A percentile compares a stretch with the other conserved stretches of the same genome.
Evolutionary conservation across 306 rosid genomes (phyloP).

Genomic region (Quercus wislizeni): DNA sequence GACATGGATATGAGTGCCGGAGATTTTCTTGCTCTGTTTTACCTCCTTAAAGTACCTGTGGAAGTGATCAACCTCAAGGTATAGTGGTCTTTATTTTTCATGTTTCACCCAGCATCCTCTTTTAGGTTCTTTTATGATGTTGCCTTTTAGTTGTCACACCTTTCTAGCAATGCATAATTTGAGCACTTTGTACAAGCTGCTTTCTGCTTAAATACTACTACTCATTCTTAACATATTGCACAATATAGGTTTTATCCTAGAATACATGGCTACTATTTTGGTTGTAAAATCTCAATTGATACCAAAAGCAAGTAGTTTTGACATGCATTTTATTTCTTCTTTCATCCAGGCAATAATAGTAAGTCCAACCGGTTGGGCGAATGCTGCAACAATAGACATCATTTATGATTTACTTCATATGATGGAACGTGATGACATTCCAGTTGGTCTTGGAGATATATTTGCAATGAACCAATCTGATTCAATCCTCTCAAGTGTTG

Average conservation of each 20-base stretch:
- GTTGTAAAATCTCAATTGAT: not conserved
- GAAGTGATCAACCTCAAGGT: slow-evolving; percentile 81
- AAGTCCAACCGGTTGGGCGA: slow-evolving; percentile 95
- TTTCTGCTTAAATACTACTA: too few species aligned
- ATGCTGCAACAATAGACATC: slow-evolving; percentile 83
- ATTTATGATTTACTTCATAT: slow-evolving; percentile 80
- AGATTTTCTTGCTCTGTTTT: slow-evolving; percentile 79
- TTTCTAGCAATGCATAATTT: not conserved
- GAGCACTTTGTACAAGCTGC: too few species aligned
- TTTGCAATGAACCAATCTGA: slow-evolving; percentile 68
- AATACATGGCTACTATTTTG: not conserved
- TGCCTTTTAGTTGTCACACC: not conserved
- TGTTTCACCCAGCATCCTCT: too few species aligned
- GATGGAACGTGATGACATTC: slow-evolving; percentile 96
- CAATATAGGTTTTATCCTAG: not conserved
- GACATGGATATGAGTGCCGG: slow-evolving; percentile 99
- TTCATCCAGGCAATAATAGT: slow-evolving; percentile 69
- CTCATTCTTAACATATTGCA: not conserved
- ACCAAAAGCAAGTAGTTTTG: not conserved
- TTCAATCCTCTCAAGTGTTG: slow-evolving; percentile 43
- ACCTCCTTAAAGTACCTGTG: slow-evolving; percentile 77
- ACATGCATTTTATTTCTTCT: not conserved
- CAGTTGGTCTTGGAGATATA: slow-evolving; percentile 71
- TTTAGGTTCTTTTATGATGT: not conserved
- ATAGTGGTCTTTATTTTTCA: not conserved